Conservation (phyloP, 2,329 filamentous ascomycete species). For the Alternaria viburni region DNA sequence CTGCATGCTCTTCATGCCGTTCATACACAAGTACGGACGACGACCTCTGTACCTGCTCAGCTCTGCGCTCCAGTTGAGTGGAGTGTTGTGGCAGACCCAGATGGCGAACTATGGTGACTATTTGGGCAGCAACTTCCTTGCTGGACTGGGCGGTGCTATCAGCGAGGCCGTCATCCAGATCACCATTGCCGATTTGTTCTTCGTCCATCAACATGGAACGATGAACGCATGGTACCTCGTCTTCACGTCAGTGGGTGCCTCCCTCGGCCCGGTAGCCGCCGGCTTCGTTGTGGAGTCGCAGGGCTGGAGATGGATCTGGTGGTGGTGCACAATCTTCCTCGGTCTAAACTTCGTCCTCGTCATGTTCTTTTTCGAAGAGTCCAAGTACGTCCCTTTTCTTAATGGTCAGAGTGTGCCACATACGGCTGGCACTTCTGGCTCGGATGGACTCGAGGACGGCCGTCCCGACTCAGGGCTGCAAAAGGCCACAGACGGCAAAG, state of each 20-base stretch:
- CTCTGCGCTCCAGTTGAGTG: conserved; percentile 46
- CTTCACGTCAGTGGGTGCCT: conserved; percentile 46
- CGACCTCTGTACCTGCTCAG: conserved; percentile 56
- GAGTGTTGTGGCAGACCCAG: conserved; percentile 54
- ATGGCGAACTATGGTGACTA: conserved; percentile 53
- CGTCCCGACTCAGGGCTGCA: not conserved
- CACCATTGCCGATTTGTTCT: conserved; percentile 58
- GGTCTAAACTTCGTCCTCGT: conserved; percentile 49
- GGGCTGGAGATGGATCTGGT: conserved; percentile 61
- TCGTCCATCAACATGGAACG: conserved; percentile 55
- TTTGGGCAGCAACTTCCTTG: conserved; percentile 53
- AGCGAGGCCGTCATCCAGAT: conserved; percentile 56
- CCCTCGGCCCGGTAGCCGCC: conserved; percentile 50
- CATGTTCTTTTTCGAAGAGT: conserved; percentile 54
- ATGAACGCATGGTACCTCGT: conserved; percentile 57
- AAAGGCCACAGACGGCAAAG: conserved; percentile 3
- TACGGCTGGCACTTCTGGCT: not conserved
- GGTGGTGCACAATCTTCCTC: conserved; percentile 54
- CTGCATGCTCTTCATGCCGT: conserved; percentile 53
- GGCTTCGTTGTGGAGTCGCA: conserved; percentile 51
- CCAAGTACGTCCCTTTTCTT: conserved; percentile 18
- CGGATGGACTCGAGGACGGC: not conserved
- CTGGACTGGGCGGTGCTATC: conserved; percentile 54
- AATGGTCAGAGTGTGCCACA: conserved; percentile 7
- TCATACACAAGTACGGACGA: conserved; percentile 56